phyloP scores from a whole-genome alignment of 495 filamentous ascomycete genomes.

The Daldinia decipiens region DNA sequence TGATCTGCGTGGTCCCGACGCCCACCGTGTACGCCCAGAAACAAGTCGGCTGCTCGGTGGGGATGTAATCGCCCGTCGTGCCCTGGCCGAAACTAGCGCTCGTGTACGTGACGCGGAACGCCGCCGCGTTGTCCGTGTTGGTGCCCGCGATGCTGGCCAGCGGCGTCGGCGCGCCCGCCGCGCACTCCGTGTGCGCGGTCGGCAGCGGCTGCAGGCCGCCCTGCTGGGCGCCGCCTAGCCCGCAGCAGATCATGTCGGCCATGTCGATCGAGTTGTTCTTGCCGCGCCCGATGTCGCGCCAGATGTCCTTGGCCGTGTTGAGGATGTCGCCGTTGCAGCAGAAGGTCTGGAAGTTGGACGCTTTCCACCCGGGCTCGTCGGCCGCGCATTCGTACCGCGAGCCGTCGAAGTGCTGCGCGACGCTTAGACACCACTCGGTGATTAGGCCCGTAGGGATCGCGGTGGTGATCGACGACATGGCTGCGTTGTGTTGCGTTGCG shows the following conservation, averaged over 20 bases:
- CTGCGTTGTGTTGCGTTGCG: too few species aligned
- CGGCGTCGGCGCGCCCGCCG: slow-evolving; percentile 25
- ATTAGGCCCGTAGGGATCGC: slow-evolving; percentile 28
- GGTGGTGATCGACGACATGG: slow-evolving; percentile 35
- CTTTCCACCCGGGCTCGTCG: slow-evolving; percentile 1
- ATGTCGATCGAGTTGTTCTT: slow-evolving; percentile 23
- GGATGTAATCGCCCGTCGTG: slow-evolving; percentile 24
- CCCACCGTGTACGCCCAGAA: slow-evolving; percentile 32
- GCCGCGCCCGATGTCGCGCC: not conserved
- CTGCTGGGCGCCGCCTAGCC: slow-evolving; percentile 6
- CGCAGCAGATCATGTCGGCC: slow-evolving; percentile 36
- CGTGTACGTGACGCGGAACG: slow-evolving; percentile 30
- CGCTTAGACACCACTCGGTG: slow-evolving; percentile 18
- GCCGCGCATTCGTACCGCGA: slow-evolving; percentile 19
- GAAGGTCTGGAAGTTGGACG: slow-evolving; percentile 38
- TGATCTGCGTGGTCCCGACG: slow-evolving; percentile 14
- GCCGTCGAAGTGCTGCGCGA: not conserved
- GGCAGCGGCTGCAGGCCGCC: slow-evolving; percentile 11
- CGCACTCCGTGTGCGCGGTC: slow-evolving; percentile 15
- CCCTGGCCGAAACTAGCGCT: slow-evolving; percentile 23
- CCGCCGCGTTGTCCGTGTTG: slow-evolving; percentile 30
- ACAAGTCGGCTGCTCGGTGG: slow-evolving; percentile 22
- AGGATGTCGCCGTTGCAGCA: slow-evolving; percentile 39
- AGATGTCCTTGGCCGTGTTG: slow-evolving; percentile 25
- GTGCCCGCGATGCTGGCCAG: slow-evolving; percentile 32